phyloP scores from a whole-genome alignment of 805 yeast species.

The Saturnispora hagleri region DNA sequence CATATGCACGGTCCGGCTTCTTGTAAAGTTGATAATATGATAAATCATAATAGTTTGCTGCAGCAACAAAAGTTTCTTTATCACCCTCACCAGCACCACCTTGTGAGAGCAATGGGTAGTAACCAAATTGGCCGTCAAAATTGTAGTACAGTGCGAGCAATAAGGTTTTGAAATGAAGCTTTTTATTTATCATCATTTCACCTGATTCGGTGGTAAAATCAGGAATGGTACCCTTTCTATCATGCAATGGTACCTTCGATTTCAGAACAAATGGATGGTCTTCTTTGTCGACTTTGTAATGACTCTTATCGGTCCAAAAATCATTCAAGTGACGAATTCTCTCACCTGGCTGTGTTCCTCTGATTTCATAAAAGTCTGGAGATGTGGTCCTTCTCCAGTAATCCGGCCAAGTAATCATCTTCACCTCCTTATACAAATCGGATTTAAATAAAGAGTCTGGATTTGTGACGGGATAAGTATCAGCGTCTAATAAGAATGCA shows the following conservation, averaged over 20 bases:
- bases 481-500: constrained; percentile 37
- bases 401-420: constrained; percentile 63
- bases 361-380: constrained; percentile 50
- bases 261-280: constrained; percentile 20
- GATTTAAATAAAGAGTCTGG: constrained; percentile 45
- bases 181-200: constrained; percentile 49
- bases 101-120: constrained; percentile 48
- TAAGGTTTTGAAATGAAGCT: constrained; percentile 43
- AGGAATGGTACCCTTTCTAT: constrained; percentile 50
- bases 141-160: constrained; percentile 52
- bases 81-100: constrained; percentile 74
- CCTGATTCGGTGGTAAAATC: constrained; percentile 60
- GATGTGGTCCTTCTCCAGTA: constrained; percentile 61
- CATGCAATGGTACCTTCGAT: constrained; percentile 38
- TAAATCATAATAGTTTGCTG: constrained; percentile 43
- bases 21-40: constrained; percentile 45
- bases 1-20: constrained; percentile 12
- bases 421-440: constrained; percentile 34
- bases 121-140: constrained; percentile 49
- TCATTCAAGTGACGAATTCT: constrained; percentile 29
- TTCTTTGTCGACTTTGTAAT: constrained; percentile 12
- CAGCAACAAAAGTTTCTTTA: constrained; percentile 68
- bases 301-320: constrained; percentile 16
- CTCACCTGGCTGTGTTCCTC: constrained; percentile 31
- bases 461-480: constrained; percentile 34